Percentiles rank a stretch among this genome's conserved stretches.
Conservation (phyloP, 1,284 basidiomycete species). For the Amylostereum areolatum region DNA sequence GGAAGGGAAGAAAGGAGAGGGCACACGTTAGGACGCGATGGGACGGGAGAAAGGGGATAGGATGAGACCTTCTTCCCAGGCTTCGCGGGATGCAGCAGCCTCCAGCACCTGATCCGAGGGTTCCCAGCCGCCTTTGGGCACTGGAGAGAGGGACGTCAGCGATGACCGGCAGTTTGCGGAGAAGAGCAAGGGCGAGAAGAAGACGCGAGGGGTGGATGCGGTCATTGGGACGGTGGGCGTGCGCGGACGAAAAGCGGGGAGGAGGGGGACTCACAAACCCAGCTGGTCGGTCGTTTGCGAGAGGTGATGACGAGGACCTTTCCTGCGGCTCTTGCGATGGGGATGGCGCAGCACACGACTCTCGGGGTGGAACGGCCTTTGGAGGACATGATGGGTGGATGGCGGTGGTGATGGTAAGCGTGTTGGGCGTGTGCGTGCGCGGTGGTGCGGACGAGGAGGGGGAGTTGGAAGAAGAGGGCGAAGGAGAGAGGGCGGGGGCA, state of each 20-base stretch:
- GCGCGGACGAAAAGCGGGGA: not conserved
- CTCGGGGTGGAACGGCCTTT: conserved; percentile 73
- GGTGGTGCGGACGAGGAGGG: conserved; percentile 8
- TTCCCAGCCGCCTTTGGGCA: conserved; percentile 86
- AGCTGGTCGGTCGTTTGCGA: conserved; percentile 68
- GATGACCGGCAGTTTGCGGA: not conserved
- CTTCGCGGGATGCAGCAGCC: conserved; percentile 81
- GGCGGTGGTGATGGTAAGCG: conserved; percentile 6
- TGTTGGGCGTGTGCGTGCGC: not conserved
- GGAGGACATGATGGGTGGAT: conserved; percentile 49
- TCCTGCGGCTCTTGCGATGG: conserved; percentile 61
- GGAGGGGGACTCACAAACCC: conserved; percentile 70
- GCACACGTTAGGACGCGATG: conserved; percentile 47
- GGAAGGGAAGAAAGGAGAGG: conserved; percentile 27
- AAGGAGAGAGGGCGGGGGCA: conserved; percentile 7
- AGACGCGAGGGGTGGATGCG: conserved; percentile 8
- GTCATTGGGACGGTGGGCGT: conserved; percentile 1
- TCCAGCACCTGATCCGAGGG: conserved; percentile 70
- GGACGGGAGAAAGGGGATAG: conserved; percentile 71
- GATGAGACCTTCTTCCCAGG: conserved; percentile 88
- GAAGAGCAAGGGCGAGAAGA: conserved; percentile 3
- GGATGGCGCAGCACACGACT: conserved; percentile 82
- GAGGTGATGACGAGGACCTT: conserved; percentile 79
- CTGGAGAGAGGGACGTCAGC: conserved; percentile 29
- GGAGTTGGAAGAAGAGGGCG: conserved; percentile 11